A percentile compares a stretch with the other conserved stretches of the same genome.
phyloP scores from a whole-genome alignment of 306 rosid genomes.

The Carpinus fangiana region DNA sequence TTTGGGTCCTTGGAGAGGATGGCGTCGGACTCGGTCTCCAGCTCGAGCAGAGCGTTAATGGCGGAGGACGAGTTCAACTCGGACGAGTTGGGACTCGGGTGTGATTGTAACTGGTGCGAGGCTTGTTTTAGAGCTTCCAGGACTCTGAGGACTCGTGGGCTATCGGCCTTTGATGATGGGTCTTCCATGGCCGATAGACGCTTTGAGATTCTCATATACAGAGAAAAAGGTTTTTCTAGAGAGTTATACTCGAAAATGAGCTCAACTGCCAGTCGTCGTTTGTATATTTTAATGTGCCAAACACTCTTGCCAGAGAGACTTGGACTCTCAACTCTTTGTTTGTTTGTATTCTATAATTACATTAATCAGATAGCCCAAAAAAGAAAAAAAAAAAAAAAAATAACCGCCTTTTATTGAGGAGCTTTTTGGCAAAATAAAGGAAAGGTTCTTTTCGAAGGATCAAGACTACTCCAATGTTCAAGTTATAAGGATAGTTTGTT shows the following conservation, averaged over 20 bases:
- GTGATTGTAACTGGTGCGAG: slow-evolving; percentile 53
- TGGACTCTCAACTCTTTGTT: neutral
- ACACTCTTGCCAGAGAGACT: neutral
- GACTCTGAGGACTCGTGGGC: slow-evolving; percentile 55
- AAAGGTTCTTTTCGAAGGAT: too few relatives aligned
- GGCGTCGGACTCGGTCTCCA: slow-evolving; percentile 59
- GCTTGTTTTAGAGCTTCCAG: slow-evolving; percentile 90
- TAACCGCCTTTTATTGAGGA: too few relatives aligned
- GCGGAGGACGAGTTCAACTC: slow-evolving; percentile 63
- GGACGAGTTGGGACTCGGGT: slow-evolving; percentile 43
- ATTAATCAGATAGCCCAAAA: too few relatives aligned
- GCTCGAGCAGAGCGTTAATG: slow-evolving; percentile 74
- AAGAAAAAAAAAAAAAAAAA: too few relatives aligned
- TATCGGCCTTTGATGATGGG: slow-evolving; percentile 26
- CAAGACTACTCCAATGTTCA: too few relatives aligned
- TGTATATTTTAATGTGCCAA: neutral
- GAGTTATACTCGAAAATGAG: neutral
- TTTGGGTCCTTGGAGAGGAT: slow-evolving; percentile 62
- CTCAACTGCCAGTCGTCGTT: slow-evolving; percentile 25
- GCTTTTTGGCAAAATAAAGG: too few relatives aligned
- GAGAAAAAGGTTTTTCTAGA: neutral
- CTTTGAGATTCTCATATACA: neutral
- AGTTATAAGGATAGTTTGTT: too few relatives aligned
- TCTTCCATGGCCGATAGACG: slow-evolving; percentile 44
- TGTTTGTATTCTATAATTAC: neutral